Base-by-base conservation (phyloP, 2,329 filamentous ascomycete genomes). In the Mycosphaerella sp. region DNA sequence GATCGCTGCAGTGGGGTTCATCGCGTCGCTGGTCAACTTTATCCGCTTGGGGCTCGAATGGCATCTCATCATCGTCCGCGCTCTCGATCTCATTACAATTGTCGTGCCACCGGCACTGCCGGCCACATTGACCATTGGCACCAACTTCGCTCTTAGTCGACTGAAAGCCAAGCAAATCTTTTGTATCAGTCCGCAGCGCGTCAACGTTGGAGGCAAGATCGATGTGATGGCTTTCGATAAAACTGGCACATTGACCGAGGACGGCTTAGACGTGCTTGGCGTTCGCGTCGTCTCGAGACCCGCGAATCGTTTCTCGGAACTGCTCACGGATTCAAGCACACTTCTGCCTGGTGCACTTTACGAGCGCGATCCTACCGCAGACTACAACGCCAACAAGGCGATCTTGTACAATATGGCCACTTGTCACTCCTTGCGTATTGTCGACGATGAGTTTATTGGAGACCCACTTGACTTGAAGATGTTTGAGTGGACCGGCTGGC, bases 151-250 rank as follows among this genome's bases (percentile, higher is more conserved):
- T 2, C 74, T 98, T 1, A 84, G 81, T 9, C 82, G 93, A 21
- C 75, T 98, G 27, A 95, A 89, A 70, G 81, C 84, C 57, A 90
- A 94, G 67, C 80, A 89, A 39, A 96, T 98, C 34, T 98, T 95
- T 66, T 98, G 93, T 65, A 98, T 97, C 64, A 97, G 91, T 59
- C 93, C 94, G 0, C 93, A 98, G 65, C 81, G 93, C 62, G 91
- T 98, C 50, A 98, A 97, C 63, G 89, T 98, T 5, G 93, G 87
- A 13, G 93, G 94, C 44, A 97, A 97, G 69, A 74, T 98, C 3
- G 93, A 98, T 65, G 81, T 97, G 9, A 87, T 98, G 72, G 96
- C 91, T 70, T 98, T 98, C 59, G 93, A 98, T 72, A 98, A 98
- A 72, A 98, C 93, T 0, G 93, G 93, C n/a, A 98, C 93, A 0